These are phyloP conservation scores for Psilocybe subaeruginosa DNA, from an alignment of 768 basidiomycete species.

Conservation along the genomic window DNA sequence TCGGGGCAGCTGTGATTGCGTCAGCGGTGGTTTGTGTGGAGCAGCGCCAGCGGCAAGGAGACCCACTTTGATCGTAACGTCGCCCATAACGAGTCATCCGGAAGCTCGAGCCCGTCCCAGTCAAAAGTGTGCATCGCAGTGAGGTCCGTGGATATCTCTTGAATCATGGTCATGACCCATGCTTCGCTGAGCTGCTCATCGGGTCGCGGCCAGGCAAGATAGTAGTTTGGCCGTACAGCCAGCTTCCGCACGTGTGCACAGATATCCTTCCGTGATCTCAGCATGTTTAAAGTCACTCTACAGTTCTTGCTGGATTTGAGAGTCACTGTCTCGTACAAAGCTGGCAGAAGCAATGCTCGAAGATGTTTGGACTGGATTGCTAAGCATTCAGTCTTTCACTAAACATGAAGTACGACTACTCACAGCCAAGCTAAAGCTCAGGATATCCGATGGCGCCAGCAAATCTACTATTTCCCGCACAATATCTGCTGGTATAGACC, in stretches of 20 bases:
- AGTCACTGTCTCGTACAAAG: slow-evolving; percentile 46
- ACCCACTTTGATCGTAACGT: slow-evolving; percentile 41
- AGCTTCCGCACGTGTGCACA: slow-evolving; percentile 44
- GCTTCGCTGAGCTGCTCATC: slow-evolving; percentile 42
- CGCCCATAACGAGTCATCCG: slow-evolving; percentile 44
- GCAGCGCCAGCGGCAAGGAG: neutral
- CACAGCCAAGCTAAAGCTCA: slow-evolving; percentile 45
- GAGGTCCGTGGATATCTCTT: slow-evolving; percentile 33
- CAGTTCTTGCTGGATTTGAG: slow-evolving; percentile 47
- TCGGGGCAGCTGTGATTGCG: slow-evolving; percentile 40
- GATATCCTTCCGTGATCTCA: slow-evolving; percentile 35
- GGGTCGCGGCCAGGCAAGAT: slow-evolving; percentile 51
- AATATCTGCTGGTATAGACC: slow-evolving; percentile 41
- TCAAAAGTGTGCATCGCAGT: slow-evolving; percentile 46
- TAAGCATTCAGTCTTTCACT: slow-evolving; percentile 4
- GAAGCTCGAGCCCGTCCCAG: slow-evolving; percentile 55
- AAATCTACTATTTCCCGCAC: slow-evolving; percentile 40
- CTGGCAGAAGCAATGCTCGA: slow-evolving; percentile 36
- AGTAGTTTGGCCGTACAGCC: slow-evolving; percentile 52
- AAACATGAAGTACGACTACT: slow-evolving; percentile 20
- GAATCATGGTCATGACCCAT: slow-evolving; percentile 42
- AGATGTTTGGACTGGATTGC: slow-evolving; percentile 22
- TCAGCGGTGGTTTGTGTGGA: slow-evolving; percentile 2
- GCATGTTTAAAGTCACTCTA: slow-evolving; percentile 36
- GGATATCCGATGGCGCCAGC: slow-evolving; percentile 38